Base-by-base conservation (phyloP, 352 stramenopile species). In the Halophytophthora batemanensis region DNA sequence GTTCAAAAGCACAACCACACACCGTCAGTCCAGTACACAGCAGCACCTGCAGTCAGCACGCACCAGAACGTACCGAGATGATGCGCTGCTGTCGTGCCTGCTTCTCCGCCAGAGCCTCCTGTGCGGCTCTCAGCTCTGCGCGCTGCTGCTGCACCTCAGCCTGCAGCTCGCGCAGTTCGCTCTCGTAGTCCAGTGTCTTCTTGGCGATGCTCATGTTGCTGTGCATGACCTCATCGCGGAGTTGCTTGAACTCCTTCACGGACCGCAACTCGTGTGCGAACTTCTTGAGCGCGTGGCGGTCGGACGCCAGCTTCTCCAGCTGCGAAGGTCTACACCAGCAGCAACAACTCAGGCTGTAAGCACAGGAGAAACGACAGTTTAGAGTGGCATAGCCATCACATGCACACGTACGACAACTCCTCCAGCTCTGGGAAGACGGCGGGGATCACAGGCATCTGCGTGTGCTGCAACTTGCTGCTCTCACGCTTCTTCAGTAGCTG, bases 171-270 rank as follows among this genome's bases (percentile, higher is more conserved):
- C 60, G 68, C 54, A 91, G 48, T 23, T 71, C 60, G 7, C 25
- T 61, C 33, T 93, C 80, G 55, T 86, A 74, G 7, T 49, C 50
- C 1, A 93, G 68, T 44, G 82, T 88, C 37, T 72, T 81, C 45
- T 87, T 71, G 17, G 82, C 82, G 45, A 87, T 87, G 23, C 61
- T 60, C 60, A 88, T 86, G 53, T 93, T 93, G 54, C 79, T 84
- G 22, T 69, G 74, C 63, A 93, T 76, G 17, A 91, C 69, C 38
- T 91, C 78, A 38, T 88, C 78, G 22, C 80, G 75, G 3, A 91
- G 47, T 48, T 86, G 76, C 29, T 73, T 71, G 34, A 93, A 93
- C 40, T 87, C 75, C 25, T 86, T 64, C 1, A 90, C 74, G 1
- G 58, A 71, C 37, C 74, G 59, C 50, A 91, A 66, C 13, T 78